Evolutionary conservation across 768 basidiomycete genomes (phyloP).

Genomic region (Tephrocybe sp.): DNA sequence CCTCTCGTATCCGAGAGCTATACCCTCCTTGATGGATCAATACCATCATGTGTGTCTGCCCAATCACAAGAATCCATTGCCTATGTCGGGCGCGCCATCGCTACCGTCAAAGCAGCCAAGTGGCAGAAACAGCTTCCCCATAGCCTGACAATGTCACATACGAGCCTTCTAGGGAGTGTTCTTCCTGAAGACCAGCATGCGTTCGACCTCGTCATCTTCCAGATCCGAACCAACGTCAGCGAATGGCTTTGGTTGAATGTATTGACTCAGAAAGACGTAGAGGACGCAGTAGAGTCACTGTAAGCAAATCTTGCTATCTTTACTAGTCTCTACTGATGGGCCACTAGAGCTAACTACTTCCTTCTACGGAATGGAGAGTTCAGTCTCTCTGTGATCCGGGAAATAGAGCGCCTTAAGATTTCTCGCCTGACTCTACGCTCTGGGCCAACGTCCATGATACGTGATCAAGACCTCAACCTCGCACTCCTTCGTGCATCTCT

Average conservation of each 20-base stretch:
- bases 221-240: slow-evolving; percentile 78
- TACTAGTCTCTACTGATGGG: slow-evolving; percentile 6
- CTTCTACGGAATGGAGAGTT: slow-evolving; percentile 89
- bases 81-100: slow-evolving; percentile 86
- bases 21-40: slow-evolving; percentile 57
- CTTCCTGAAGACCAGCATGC: slow-evolving; percentile 74
- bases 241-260: slow-evolving; percentile 96
- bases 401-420: slow-evolving; percentile 81
- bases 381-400: slow-evolving; percentile 77
- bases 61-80: slow-evolving; percentile 79
- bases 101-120: slow-evolving; percentile 76
- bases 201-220: slow-evolving; percentile 72
- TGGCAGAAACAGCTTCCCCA: slow-evolving; percentile 79
- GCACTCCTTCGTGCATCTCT: slow-evolving; percentile 85
- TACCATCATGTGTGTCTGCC: slow-evolving; percentile 74
- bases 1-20: slow-evolving; percentile 67
- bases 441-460: slow-evolving; percentile 72
- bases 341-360: slow-evolving; percentile 78
- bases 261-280: slow-evolving; percentile 78
- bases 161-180: slow-evolving; percentile 60
- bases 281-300: slow-evolving; percentile 84
- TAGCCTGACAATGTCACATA: slow-evolving; percentile 63
- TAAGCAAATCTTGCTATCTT: slow-evolving; percentile 35
- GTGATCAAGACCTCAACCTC: slow-evolving; percentile 87
- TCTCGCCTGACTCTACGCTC: slow-evolving; percentile 71